Evolutionary conservation across 2,329 filamentous ascomycete genomes (phyloP), one percentile per base, ranked within the genome.

Genomic region (Sporothrix pseudoabietina): DNA sequence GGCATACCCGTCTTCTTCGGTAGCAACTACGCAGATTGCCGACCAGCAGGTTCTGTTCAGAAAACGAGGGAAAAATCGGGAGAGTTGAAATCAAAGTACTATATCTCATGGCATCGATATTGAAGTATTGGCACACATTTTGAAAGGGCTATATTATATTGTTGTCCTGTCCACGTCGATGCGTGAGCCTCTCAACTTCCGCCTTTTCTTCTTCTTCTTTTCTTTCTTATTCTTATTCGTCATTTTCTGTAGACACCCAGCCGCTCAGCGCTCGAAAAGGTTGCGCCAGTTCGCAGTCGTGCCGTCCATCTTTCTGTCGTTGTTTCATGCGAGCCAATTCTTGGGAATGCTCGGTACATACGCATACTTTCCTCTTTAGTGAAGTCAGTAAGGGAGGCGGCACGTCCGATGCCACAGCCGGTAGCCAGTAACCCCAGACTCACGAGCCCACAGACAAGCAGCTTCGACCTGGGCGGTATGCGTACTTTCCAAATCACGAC

Each of bases 401-500:
- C 78, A 22, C 78, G 72, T 1, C 75, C 76, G 30, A 79, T 76
- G 10, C 78, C 78, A 49, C 78, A 79, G 1, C 76, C 78, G 1
- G 78, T 79, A 2, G 78, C 78, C 19, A 78, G 49, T 1, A 73
- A 41, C 9, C 80, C 80, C 9, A 81, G 71, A 61, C 80, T 80
- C 79, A 80, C 81, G n/a, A 81, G 73, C 0, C 77, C 77, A 70
- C 79, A 80, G 4, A 81, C 77, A 0, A 77, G 78, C 2, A 80
- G 32, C 74, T 82, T 82, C 0, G 78, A 80, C 39, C 71, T 77
- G 5, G 78, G 41, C 0, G 79, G 79, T 14, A 82, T 77, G 5
- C 77, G 77, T 0, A 82, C 76, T 5, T 78, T 80, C 80, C 80
- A 81, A 9, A 82, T 78, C 0, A 81, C 79, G 0, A 78, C 75